phyloP scores from a whole-genome alignment of 2,329 filamentous ascomycete genomes.

The Fusarium subglutinans region DNA sequence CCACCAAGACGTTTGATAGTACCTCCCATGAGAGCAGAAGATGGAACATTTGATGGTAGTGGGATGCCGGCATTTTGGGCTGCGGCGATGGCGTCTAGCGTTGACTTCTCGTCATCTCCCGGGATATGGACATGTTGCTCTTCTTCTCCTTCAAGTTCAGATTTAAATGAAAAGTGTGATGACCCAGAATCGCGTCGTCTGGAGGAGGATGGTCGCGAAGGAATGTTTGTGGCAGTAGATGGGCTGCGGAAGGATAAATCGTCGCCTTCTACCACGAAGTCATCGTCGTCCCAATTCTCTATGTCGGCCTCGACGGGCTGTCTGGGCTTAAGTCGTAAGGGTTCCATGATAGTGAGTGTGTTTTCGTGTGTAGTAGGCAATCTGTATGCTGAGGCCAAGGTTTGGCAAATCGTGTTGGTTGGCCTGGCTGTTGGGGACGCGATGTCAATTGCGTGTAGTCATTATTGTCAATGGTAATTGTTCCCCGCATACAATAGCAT shows the following conservation, averaged over 20 bases:
- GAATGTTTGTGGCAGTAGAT: slow-evolving; percentile 54
- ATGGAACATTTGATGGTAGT: slow-evolving; percentile 84
- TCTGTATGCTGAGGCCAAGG: slow-evolving; percentile 21
- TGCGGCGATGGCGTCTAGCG: slow-evolving; percentile 84
- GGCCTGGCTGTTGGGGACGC: slow-evolving; percentile 30
- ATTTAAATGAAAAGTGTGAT: slow-evolving; percentile 82
- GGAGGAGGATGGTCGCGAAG: slow-evolving; percentile 48
- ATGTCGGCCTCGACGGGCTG: slow-evolving; percentile 68
- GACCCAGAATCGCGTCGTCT: slow-evolving; percentile 81
- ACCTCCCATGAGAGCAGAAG: slow-evolving; percentile 88
- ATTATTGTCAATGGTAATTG: slow-evolving; percentile 42
- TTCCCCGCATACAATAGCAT: slow-evolving; percentile 40
- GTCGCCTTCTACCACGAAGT: slow-evolving; percentile 75
- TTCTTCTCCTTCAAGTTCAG: slow-evolving; percentile 85
- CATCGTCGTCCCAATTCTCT: slow-evolving; percentile 83
- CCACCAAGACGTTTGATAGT: slow-evolving; percentile 91
- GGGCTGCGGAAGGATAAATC: slow-evolving; percentile 69
- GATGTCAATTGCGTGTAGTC: slow-evolving; percentile 43
- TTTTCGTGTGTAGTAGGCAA: slow-evolving; percentile 15
- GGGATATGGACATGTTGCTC: slow-evolving; percentile 88
- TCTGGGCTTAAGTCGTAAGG: slow-evolving; percentile 62
- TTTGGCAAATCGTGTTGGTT: slow-evolving; percentile 16
- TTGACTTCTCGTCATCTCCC: slow-evolving; percentile 85
- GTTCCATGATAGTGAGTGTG: slow-evolving; percentile 57
- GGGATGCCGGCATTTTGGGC: slow-evolving; percentile 92